These are phyloP conservation scores for Melanogaster broomeanus DNA, from an alignment of 768 basidiomycete species.

Conservation along the genomic window DNA sequence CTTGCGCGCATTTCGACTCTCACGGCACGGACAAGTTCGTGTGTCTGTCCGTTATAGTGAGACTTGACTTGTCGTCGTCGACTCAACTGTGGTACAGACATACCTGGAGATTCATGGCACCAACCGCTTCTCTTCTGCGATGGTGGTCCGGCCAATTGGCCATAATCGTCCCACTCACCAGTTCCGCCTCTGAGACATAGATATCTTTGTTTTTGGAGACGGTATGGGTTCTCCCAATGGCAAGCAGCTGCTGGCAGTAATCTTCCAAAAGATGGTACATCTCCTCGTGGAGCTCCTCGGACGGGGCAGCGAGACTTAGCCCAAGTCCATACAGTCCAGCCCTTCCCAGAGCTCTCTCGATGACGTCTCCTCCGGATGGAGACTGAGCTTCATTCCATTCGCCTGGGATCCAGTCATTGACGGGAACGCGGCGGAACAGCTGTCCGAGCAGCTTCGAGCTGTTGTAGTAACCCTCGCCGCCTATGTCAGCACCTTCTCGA, in stretches of 20 bases:
- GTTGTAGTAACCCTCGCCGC: constrained; percentile 33
- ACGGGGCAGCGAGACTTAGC: constrained; percentile 23
- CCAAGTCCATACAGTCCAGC: constrained; percentile 34
- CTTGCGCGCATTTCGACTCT: constrained; percentile 32
- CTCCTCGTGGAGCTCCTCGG: constrained; percentile 34
- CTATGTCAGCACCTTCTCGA: constrained; percentile 37
- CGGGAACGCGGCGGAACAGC: constrained; percentile 46
- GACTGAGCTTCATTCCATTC: constrained; percentile 15
- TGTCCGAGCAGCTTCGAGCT: constrained; percentile 45
- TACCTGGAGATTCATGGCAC: constrained; percentile 48
- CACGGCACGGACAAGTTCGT: constrained; percentile 39
- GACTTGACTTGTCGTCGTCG: background rate
- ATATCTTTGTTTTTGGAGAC: constrained; percentile 37
- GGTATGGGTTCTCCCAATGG: constrained; percentile 39
- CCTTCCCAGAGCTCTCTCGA: constrained; percentile 27
- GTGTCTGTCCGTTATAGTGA: constrained; percentile 33
- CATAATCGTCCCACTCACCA: constrained; percentile 48
- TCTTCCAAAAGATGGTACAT: constrained; percentile 39
- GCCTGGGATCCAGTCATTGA: constrained; percentile 32
- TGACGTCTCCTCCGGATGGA: constrained; percentile 28
- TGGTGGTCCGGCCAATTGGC: constrained; percentile 45
- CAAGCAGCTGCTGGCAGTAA: constrained; percentile 34
- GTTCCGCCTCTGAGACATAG: constrained; percentile 41
- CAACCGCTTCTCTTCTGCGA: constrained; percentile 39
- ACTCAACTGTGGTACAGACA: constrained; percentile 1